Evolutionary conservation across 495 filamentous ascomycete genomes (phyloP).

Genomic region (Trypethelium eluteriae): DNA sequence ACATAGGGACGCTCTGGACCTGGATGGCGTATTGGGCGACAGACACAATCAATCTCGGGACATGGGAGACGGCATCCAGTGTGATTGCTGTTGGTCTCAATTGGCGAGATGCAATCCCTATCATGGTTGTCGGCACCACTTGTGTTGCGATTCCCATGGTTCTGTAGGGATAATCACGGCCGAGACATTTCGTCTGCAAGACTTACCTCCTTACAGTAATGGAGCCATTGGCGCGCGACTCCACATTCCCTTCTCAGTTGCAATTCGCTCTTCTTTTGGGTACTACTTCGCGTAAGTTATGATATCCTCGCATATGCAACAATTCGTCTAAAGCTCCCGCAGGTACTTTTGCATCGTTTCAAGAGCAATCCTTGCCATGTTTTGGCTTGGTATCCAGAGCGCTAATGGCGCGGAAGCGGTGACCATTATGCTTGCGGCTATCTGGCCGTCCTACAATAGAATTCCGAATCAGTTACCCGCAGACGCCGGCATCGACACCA

Average conservation of each 20-base stretch:
- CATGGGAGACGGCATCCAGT: conserved; percentile 20
- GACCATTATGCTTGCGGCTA: conserved; percentile 41
- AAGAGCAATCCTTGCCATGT: conserved; percentile 58
- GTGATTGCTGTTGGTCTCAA: conserved; percentile 47
- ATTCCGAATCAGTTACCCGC: conserved; percentile 35
- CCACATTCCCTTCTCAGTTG: conserved; percentile 54
- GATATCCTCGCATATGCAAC: conserved; percentile 20
- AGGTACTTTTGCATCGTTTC: conserved; percentile 41
- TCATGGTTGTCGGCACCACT: conserved; percentile 35
- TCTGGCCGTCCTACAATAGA: conserved; percentile 44
- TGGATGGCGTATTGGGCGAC: conserved; percentile 20
- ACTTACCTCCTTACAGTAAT: conserved; percentile 26
- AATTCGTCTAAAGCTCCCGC: conserved; percentile 20
- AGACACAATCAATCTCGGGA: conserved; percentile 18
- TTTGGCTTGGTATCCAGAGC: conserved; percentile 66
- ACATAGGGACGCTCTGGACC: conserved; percentile 11
- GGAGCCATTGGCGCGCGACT: conserved; percentile 42
- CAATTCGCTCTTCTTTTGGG: conserved; percentile 58
- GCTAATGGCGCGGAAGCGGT: conserved; percentile 49
- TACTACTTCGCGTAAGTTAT: conserved; percentile 59
- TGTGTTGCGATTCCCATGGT: conserved; percentile 41
- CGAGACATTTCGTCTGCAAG: neutral
- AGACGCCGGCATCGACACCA: conserved; percentile 54
- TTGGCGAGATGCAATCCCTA: conserved; percentile 41
- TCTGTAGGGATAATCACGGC: conserved; percentile 16